Base-by-base conservation (phyloP, 1,284 basidiomycete species). In the Cryptococcus sp. region DNA sequence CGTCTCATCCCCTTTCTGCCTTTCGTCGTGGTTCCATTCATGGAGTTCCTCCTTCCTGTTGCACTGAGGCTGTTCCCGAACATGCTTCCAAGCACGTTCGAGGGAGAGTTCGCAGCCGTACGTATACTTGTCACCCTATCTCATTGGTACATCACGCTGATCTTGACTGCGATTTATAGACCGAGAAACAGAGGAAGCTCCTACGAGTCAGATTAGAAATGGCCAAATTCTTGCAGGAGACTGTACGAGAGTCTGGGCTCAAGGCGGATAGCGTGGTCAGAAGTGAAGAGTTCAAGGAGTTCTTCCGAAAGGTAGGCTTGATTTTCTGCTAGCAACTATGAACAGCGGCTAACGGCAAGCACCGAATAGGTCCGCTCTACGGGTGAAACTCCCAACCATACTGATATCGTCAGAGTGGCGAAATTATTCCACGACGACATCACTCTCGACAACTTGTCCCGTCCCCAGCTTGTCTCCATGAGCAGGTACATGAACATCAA, bases 211-310 rank as follows among this genome's bases (percentile, higher is more conserved):
- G 95, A 55, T 83, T 99, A 25, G 94, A 98, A 76, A 98, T 99
- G 94, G 96, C 96, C 69, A 99, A 99, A 75, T 99, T 99, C 84
- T 82, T 99, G 49, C 95, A 98, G 75, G 96, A 98, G 78, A 98
- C 96, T 1, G 86, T 99, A 57, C 87, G 90, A 50, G 95, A 98
- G 79, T 93, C 91, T 16, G 93, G 92, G 44, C 83, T 98, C 58
- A 93, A 91, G 76, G 91, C 91, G 7, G 94, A 95, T 73, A 86
- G 87, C 19, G 94, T 99, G 59, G 86, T 97, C 57, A 91, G 91
- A 61, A 90, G 86, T 53, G 93, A 97, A 62, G 92, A 93, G 55
- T 99, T 99, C 84, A 98, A 98, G 75, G 93, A 97, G 78, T 99
- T 99, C 81, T 99, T 99, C 88, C 87, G 93, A 74, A 99, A 99